Evolutionary conservation across 768 basidiomycete genomes (phyloP).

Genomic region (Lepiota subincarnata): DNA sequence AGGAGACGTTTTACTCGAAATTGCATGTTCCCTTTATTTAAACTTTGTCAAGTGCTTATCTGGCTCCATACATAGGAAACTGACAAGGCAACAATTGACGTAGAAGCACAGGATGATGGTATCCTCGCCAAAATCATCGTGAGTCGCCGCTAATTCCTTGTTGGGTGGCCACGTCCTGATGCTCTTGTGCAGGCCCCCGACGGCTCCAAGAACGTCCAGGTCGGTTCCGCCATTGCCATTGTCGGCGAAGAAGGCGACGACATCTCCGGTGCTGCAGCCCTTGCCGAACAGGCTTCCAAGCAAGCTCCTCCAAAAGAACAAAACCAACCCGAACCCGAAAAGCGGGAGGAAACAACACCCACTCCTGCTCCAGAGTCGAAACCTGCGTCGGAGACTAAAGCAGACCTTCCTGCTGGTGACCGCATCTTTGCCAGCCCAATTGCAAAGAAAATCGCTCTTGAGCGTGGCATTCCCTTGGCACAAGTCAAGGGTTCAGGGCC

Average conservation of each 20-base stretch:
- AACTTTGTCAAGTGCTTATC: conserved; percentile 10
- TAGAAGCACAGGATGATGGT: conserved; percentile 98
- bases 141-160: conserved; percentile 25
- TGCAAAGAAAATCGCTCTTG: conserved; percentile 95
- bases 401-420: conserved; percentile 61
- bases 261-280: conserved; percentile 70
- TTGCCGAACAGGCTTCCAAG: conserved; percentile 61
- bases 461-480: conserved; percentile 85
- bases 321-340: conserved; percentile 36
- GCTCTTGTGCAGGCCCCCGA: conserved; percentile 56
- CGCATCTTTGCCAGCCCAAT: conserved; percentile 94
- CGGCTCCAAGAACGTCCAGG: conserved; percentile 82
- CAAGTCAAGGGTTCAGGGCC: conserved; percentile 94
- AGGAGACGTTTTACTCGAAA: conserved; percentile 95
- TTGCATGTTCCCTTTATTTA: conserved; percentile 55
- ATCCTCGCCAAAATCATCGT: conserved; percentile 96
- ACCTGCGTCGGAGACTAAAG: conserved; percentile 39
- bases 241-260: conserved; percentile 96
- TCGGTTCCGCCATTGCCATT: conserved; percentile 89
- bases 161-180: background rate
- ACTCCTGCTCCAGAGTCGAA: conserved; percentile 22
- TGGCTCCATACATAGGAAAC: conserved; percentile 70
- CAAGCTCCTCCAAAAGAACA: conserved; percentile 32
- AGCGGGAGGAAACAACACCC: conserved; percentile 30
- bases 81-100: conserved; percentile 99